phyloP scores from a whole-genome alignment of 1,284 basidiomycete species.

The Apiotrichum sp. region DNA sequence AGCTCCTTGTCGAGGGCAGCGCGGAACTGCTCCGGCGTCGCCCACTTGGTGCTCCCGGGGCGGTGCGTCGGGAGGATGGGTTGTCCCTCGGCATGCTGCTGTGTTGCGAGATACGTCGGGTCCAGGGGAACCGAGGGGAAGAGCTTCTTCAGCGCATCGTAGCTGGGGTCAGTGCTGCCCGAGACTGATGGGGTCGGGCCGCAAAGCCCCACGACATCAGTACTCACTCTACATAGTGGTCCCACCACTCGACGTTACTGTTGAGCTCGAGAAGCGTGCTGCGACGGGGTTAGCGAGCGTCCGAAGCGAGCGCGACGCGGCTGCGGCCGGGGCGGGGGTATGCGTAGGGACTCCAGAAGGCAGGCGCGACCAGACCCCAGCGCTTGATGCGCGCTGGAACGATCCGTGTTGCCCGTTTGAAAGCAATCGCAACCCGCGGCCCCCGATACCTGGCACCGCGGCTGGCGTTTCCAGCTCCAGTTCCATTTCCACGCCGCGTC shows the following conservation, averaged over 20 bases:
- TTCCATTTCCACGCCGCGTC: not conserved
- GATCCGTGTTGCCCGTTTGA: not conserved
- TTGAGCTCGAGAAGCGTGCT: slow-evolving; percentile 82
- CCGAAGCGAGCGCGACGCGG: too few relatives aligned
- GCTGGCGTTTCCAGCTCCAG: too few relatives aligned
- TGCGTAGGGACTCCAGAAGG: too few relatives aligned
- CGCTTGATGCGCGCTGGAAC: too few relatives aligned
- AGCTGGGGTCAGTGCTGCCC: slow-evolving; percentile 49
- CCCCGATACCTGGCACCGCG: too few relatives aligned
- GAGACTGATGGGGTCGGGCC: too few relatives aligned
- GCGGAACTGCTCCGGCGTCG: slow-evolving; percentile 58
- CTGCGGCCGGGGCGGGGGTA: too few relatives aligned
- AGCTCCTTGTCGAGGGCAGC: slow-evolving; percentile 77
- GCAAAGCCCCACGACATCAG: not conserved
- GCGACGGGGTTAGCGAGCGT: not conserved
- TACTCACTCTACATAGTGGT: slow-evolving; percentile 67
- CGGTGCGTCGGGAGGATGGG: slow-evolving; percentile 40
- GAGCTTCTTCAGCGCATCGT: slow-evolving; percentile 77
- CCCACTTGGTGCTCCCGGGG: slow-evolving; percentile 47
- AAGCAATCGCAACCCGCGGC: not conserved
- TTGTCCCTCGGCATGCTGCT: slow-evolving; percentile 63
- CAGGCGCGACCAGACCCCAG: too few relatives aligned
- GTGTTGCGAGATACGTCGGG: slow-evolving; percentile 36
- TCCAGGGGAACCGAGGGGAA: slow-evolving; percentile 46
- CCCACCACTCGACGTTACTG: slow-evolving; percentile 89